Evolutionary conservation across 495 filamentous ascomycete genomes (phyloP).

Genomic region (Aspergillus indologenus): DNA sequence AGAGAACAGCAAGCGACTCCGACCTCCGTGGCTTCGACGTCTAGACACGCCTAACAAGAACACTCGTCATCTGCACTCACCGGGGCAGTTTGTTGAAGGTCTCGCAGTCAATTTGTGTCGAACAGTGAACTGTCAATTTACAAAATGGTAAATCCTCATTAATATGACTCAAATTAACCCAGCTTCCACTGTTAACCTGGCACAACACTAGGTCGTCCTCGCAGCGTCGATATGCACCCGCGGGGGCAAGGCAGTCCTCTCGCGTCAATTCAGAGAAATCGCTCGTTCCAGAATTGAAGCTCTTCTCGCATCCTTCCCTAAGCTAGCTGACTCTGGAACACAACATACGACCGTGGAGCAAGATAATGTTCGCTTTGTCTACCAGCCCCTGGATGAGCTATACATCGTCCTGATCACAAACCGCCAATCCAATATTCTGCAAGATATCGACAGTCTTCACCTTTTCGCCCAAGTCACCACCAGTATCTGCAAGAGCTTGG

Average conservation of each 20-base stretch:
- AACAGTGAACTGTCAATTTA: not conserved
- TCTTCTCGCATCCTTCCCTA: slow-evolving; percentile 92
- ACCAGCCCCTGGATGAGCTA: slow-evolving; percentile 96
- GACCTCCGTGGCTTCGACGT: slow-evolving; percentile 30
- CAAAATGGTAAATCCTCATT: slow-evolving; percentile 24
- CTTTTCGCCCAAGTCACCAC: slow-evolving; percentile 95
- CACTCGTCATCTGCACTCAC: slow-evolving; percentile 5
- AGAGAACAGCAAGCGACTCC: slow-evolving; percentile 49
- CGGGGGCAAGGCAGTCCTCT: slow-evolving; percentile 94
- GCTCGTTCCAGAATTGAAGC: slow-evolving; percentile 93
- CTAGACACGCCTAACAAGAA: slow-evolving; percentile 9
- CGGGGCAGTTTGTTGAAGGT: not conserved
- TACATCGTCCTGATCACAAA: slow-evolving; percentile 99
- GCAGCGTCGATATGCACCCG: slow-evolving; percentile 98
- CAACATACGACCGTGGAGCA: slow-evolving; percentile 98
- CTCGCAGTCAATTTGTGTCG: not conserved
- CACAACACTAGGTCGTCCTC: slow-evolving; percentile 76
- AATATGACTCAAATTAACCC: slow-evolving; percentile 5
- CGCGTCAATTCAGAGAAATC: slow-evolving; percentile 95
- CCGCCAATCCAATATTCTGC: slow-evolving; percentile 96
- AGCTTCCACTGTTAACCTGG: slow-evolving; percentile 17
- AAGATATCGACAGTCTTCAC: slow-evolving; percentile 97
- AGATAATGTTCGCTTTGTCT: slow-evolving; percentile 98
- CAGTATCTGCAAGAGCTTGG: slow-evolving; percentile 91
- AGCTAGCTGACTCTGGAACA: slow-evolving; percentile 88